Percentiles rank a stretch among this genome's conserved stretches.
phyloP scores from a whole-genome alignment of 768 basidiomycete genomes.

The Holtermanniella nyarrowii region DNA sequence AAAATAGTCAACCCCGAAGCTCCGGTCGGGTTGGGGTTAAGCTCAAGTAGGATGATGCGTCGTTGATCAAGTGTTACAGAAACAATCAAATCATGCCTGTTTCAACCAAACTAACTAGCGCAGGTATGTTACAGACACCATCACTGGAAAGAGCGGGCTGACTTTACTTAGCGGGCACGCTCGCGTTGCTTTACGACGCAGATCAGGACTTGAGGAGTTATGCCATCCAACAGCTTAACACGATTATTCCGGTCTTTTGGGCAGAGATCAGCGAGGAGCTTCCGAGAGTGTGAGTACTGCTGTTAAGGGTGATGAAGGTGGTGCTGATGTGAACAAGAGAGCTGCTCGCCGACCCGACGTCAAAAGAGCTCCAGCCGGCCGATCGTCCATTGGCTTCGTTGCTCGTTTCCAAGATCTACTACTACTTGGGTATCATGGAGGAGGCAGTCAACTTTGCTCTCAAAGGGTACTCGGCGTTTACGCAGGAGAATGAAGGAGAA shows the following conservation, averaged over 20 bases:
- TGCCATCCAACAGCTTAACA: slow-evolving; percentile 71
- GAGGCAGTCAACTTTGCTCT: slow-evolving; percentile 93
- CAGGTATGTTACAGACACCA: slow-evolving; percentile 18
- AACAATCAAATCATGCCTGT: slow-evolving; percentile 22
- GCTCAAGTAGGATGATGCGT: not conserved
- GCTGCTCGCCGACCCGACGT: slow-evolving; percentile 69
- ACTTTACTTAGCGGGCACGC: slow-evolving; percentile 63
- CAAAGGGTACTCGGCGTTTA: slow-evolving; percentile 76
- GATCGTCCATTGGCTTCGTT: slow-evolving; percentile 77
- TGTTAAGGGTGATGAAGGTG: not conserved
- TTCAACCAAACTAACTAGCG: slow-evolving; percentile 27
- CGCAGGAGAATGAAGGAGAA: slow-evolving; percentile 56
- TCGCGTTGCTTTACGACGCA: slow-evolving; percentile 75
- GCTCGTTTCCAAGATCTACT: slow-evolving; percentile 95
- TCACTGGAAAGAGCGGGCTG: not conserved
- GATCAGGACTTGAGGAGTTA: slow-evolving; percentile 80
- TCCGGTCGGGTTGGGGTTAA: not conserved
- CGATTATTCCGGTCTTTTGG: slow-evolving; percentile 90
- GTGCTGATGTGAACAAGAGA: slow-evolving; percentile 51
- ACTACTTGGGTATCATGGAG: slow-evolving; percentile 88
- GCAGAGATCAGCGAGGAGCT: slow-evolving; percentile 96
- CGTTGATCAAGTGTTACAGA: too few relatives aligned
- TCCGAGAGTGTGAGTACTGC: slow-evolving; percentile 61
- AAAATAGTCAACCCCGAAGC: not conserved
- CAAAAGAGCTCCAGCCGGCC: slow-evolving; percentile 54